These are phyloP conservation scores for Chlorella sp. DNA, from an alignment of 139 green algal genomes.

Conservation along the genomic window DNA sequence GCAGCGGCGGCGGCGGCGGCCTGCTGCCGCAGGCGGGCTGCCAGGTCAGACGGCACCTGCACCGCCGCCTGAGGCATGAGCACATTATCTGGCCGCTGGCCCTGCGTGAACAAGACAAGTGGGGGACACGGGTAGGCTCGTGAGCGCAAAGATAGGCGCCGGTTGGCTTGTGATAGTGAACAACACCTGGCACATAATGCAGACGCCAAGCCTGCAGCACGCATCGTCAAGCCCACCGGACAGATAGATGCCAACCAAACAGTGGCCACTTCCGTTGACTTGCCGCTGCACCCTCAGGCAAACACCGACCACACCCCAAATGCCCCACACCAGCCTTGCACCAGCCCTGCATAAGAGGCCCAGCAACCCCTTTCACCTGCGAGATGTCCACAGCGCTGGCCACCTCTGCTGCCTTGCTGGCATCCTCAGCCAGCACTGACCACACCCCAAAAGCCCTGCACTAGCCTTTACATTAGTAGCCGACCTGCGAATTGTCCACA, in stretches of 20 bases:
- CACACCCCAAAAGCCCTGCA: too few relatives aligned
- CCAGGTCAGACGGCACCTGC: conserved; percentile 8
- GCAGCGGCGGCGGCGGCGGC: not conserved
- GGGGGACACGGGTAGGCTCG: not conserved
- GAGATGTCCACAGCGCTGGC: conserved; percentile 51
- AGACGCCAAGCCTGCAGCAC: not conserved
- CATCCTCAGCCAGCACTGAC: conserved; percentile 46
- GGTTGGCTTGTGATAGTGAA: too few relatives aligned
- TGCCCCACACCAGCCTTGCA: too few relatives aligned
- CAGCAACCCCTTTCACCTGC: too few relatives aligned
- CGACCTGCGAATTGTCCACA: too few relatives aligned
- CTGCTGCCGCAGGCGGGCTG: conserved; percentile 1
- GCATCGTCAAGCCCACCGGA: not conserved
- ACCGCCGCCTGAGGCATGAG: conserved; percentile 19
- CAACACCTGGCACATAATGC: too few relatives aligned
- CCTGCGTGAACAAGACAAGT: not conserved
- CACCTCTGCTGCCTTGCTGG: conserved; percentile 45
- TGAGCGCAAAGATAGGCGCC: not conserved
- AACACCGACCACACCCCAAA: too few relatives aligned
- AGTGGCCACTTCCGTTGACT: too few relatives aligned
- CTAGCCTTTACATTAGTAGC: too few relatives aligned
- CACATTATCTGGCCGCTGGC: conserved; percentile 10
- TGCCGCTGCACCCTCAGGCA: too few relatives aligned
- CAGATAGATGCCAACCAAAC: too few relatives aligned
- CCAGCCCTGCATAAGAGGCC: too few relatives aligned